phyloP scores from a whole-genome alignment of 129 eudicot species.

The Centella asiatica region DNA sequence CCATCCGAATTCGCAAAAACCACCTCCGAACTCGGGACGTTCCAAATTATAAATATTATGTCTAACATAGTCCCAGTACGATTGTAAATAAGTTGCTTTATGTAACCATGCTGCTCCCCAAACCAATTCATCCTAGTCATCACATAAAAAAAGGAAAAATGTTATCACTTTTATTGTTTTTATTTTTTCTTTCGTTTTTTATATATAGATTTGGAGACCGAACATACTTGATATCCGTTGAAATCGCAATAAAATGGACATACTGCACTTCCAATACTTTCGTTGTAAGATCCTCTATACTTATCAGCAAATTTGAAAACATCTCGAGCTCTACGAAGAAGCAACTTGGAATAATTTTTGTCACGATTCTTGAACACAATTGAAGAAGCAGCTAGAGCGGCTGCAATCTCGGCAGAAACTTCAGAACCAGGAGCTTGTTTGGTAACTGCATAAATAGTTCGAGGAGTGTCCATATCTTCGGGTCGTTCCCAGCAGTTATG shows the following conservation, averaged over 20 bases:
- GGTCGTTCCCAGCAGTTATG: slow-evolving; percentile 71
- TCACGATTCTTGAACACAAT: slow-evolving; percentile 34
- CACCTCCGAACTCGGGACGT: slow-evolving; percentile 23
- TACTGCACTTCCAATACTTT: slow-evolving; percentile 38
- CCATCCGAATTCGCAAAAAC: slow-evolving; percentile 41
- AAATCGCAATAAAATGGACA: slow-evolving; percentile 65
- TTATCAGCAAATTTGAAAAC: slow-evolving; percentile 55
- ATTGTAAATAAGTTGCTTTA: slow-evolving; percentile 36
- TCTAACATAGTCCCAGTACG: slow-evolving; percentile 32
- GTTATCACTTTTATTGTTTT: too few relatives aligned
- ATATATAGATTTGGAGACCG: too few relatives aligned
- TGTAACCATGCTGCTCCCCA: slow-evolving; percentile 73
- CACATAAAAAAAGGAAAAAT: too few relatives aligned
- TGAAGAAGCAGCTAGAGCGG: slow-evolving; percentile 66
- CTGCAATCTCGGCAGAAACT: slow-evolving; percentile 69
- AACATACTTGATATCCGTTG: slow-evolving; percentile 45
- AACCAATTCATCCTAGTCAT: slow-evolving; percentile 58
- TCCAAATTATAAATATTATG: slow-evolving; percentile 8
- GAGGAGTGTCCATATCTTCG: slow-evolving; percentile 61
- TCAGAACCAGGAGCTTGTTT: slow-evolving; percentile 47
- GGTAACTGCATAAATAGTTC: slow-evolving; percentile 40
- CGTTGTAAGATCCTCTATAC: slow-evolving; percentile 44
- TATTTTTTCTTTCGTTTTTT: too few relatives aligned
- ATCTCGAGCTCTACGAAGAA: slow-evolving; percentile 43
- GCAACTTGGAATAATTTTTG: slow-evolving; percentile 30